These are phyloP conservation scores for Xerocomus amazonicus DNA, from an alignment of 1,284 basidiomycete genomes.

Conservation along the genomic window DNA sequence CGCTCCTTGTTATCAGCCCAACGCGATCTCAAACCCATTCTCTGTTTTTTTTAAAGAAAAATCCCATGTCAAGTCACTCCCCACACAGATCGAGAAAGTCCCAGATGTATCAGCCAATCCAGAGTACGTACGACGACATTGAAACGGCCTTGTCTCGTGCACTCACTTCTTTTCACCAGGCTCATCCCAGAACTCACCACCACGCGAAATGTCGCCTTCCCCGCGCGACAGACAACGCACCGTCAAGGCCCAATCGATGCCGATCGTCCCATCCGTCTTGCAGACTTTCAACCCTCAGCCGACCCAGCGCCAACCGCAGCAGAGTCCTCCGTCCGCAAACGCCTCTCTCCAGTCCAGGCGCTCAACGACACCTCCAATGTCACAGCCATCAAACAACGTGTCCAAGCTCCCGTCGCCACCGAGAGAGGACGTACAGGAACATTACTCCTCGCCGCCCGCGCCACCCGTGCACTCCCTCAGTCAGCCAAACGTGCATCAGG, in stretches of 20 bases:
- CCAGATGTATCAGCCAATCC: slow-evolving; percentile 33
- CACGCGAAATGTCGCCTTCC: slow-evolving; percentile 65
- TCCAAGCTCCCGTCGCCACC: slow-evolving; percentile 42
- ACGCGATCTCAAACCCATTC: slow-evolving; percentile 13
- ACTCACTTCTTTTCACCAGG: not conserved
- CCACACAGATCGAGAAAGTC: slow-evolving; percentile 52
- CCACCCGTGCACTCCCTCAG: slow-evolving; percentile 16
- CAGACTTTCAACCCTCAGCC: slow-evolving; percentile 44
- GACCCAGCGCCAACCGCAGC: slow-evolving; percentile 37
- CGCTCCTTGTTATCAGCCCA: slow-evolving; percentile 24
- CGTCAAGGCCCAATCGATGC: slow-evolving; percentile 58
- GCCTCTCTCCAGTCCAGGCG: slow-evolving; percentile 40
- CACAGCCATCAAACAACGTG: slow-evolving; percentile 34
- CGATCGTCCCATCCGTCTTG: slow-evolving; percentile 52
- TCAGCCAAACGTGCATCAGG: slow-evolving; percentile 28
- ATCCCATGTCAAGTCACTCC: slow-evolving; percentile 57
- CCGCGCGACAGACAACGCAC: slow-evolving; percentile 60
- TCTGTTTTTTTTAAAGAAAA: slow-evolving; percentile 16
- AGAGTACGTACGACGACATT: slow-evolving; percentile 33
- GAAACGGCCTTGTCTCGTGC: too few relatives aligned
- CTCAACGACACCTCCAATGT: slow-evolving; percentile 38
- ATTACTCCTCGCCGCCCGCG: slow-evolving; percentile 31
- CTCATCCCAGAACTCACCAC: slow-evolving; percentile 39
- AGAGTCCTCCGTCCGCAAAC: slow-evolving; percentile 56
- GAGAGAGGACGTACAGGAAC: slow-evolving; percentile 31